These are phyloP conservation scores for Fremontodendron californicum DNA, from an alignment of 345 rosid genomes.

Conservation along the genomic window DNA sequence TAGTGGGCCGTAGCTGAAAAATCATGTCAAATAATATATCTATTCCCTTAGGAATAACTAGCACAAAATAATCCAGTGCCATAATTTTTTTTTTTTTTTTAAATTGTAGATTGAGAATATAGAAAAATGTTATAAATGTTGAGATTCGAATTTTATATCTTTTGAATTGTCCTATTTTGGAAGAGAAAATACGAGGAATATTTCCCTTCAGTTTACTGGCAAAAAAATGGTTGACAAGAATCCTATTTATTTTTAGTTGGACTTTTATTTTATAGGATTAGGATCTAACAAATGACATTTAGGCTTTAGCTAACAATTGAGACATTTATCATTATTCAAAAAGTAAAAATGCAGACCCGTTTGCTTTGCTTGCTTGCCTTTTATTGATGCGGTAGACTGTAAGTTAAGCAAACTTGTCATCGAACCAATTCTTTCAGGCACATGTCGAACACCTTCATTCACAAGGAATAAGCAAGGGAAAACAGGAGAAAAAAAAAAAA, in stretches of 20 bases:
- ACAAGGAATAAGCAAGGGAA: conserved; percentile 30
- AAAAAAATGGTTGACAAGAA: background rate
- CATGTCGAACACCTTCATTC: conserved; percentile 32
- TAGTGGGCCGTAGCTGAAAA: conserved; percentile 29
- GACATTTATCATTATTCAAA: background rate
- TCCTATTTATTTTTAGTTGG: background rate
- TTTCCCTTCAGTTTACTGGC: conserved; percentile 15
- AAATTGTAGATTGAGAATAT: too few relatives aligned
- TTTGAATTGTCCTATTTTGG: too few relatives aligned
- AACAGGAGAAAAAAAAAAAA: background rate
- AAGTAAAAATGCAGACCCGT: background rate
- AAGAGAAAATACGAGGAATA: background rate
- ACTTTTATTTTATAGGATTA: background rate
- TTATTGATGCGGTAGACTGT: conserved; percentile 39
- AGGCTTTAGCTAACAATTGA: background rate
- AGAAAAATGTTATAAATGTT: too few relatives aligned
- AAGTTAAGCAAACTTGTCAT: conserved; percentile 46
- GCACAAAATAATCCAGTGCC: conserved; percentile 11
- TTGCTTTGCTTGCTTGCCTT: conserved; percentile 21
- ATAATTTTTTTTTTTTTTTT: too few relatives aligned
- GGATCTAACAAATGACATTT: background rate
- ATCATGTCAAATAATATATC: conserved; percentile 18
- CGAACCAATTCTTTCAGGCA: conserved; percentile 21
- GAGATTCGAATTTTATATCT: too few relatives aligned
- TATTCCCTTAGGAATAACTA: background rate